phyloP scores from a whole-genome alignment of 2,329 filamentous ascomycete species.

The Aphanoascus verrucosus region DNA sequence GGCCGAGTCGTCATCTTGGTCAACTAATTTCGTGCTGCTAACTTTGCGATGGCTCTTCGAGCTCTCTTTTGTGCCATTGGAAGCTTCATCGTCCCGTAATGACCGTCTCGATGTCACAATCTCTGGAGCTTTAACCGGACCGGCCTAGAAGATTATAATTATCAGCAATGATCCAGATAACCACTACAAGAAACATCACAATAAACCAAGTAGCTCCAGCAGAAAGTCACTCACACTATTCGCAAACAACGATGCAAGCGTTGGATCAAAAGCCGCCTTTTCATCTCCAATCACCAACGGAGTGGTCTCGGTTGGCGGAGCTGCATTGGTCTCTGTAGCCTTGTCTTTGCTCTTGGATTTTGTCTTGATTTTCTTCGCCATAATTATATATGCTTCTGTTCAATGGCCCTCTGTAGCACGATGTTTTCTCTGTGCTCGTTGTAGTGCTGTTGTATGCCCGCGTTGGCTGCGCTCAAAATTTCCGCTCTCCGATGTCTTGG shows the following conservation, averaged over 20 bases:
- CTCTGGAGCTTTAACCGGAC: constrained; percentile 32
- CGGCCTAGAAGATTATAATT: constrained; percentile 29
- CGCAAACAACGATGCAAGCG: constrained; percentile 59
- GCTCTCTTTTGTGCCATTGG: not conserved
- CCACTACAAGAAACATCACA: not conserved
- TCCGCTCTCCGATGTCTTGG: constrained; percentile 1
- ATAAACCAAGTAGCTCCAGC: not conserved
- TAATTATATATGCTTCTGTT: not conserved
- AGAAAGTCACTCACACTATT: constrained; percentile 50
- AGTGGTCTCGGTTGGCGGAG: constrained; percentile 15
- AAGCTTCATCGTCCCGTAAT: constrained; percentile 14
- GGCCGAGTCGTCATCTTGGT: constrained; percentile 22
- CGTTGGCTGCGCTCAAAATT: not conserved
- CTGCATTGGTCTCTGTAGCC: not conserved
- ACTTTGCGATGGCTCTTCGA: not conserved
- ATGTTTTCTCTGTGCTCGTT: not conserved
- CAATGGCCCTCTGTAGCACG: not conserved
- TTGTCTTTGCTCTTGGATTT: constrained; percentile 16
- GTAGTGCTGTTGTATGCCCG: not conserved
- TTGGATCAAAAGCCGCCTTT: constrained; percentile 55
- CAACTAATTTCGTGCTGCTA: not conserved
- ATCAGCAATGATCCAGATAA: not conserved
- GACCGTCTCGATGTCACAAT: not conserved
- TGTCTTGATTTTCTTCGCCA: constrained; percentile 11
- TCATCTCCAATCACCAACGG: constrained; percentile 40